Base-by-base conservation (phyloP, 371 early-diverging fungal species). In the Mucor velutinosus region DNA sequence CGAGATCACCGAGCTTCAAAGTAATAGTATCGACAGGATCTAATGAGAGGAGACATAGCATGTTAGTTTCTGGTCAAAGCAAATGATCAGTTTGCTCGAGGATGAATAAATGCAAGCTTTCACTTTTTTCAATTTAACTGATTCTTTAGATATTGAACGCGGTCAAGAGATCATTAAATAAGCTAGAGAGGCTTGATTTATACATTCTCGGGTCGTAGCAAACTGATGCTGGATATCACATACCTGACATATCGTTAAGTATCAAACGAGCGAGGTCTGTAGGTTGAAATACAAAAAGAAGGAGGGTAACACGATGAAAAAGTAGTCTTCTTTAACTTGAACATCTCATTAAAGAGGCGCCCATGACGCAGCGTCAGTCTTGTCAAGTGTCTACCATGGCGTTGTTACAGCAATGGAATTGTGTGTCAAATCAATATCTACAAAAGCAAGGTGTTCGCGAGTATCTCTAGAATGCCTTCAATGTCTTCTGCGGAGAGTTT, bases 1-100 rank as follows among this genome's bases (percentile, higher is more conserved):
- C 67, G 32, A 78, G 74, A 72, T 73, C 76, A 63, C 76, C 72
- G 23, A 78, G 70, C 47, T 65, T 78, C 6, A 65, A 37, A 21
- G 78, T 72, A 27, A 78, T 63, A 17, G 43, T 67, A 25, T 78
- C 78, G 55, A 78, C 47, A n/a, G 72, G 64, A 67, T 71, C 72
- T 71, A 70, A 0, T 23, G 37, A 14, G 15, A 14, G 37, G 15
- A 33, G 19, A 37, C 23, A 15, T 60, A 14, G 11, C 37, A 37
- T 1, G 59, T 49, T 21, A 49, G 23, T 21, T 49, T 3, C 7
- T 49, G 23, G 11, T n/a, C 21, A 5, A 21, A 21, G n/a, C 8
- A 29, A n/a, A 15, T 56, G 56, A 14, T 32, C 29, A 56, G 56
- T 32, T 51, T 21, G 51, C 51, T 51, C 51, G 51, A 51, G 51